Conservation (phyloP, 345 rosid species). For the Brassica incana region DNA sequence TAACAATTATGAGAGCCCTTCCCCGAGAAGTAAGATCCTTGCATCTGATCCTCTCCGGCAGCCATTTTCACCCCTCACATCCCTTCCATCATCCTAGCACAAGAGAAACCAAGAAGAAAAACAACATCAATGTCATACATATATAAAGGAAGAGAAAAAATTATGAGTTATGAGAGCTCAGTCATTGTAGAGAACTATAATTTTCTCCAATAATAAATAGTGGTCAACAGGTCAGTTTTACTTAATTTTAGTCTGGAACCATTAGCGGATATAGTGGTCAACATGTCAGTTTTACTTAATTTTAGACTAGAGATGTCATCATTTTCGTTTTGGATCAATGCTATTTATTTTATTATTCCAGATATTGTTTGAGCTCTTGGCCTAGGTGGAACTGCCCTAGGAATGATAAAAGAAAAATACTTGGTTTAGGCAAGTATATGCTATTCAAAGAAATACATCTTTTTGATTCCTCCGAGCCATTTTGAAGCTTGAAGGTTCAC, state of each 20-base stretch:
- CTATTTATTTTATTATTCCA: too few relatives aligned
- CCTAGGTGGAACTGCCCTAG: background rate
- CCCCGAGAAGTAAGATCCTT: conserved; percentile 46
- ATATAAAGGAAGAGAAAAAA: background rate
- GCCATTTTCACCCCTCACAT: background rate
- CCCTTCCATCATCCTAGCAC: background rate
- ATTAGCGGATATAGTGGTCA: too few relatives aligned
- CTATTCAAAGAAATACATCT: background rate
- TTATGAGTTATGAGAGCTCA: background rate
- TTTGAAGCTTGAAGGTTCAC: background rate
- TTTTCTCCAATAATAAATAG: too few relatives aligned
- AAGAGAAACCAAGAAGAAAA: background rate
- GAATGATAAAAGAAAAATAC: background rate
- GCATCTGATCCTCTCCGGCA: too few relatives aligned
- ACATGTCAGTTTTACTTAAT: too few relatives aligned
- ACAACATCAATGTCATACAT: background rate
- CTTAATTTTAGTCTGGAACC: too few relatives aligned
- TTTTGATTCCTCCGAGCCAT: background rate
- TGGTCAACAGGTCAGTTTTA: too few relatives aligned
- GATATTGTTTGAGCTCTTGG: too few relatives aligned
- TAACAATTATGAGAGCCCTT: conserved; percentile 58
- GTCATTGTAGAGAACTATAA: background rate
- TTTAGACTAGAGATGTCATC: too few relatives aligned
- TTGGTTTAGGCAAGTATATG: background rate
- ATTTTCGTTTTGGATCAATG: too few relatives aligned